Percentiles rank a stretch among this genome's conserved stretches.
Conservation (phyloP, 441 rosid genomes). For the Melastoma candidum region DNA sequence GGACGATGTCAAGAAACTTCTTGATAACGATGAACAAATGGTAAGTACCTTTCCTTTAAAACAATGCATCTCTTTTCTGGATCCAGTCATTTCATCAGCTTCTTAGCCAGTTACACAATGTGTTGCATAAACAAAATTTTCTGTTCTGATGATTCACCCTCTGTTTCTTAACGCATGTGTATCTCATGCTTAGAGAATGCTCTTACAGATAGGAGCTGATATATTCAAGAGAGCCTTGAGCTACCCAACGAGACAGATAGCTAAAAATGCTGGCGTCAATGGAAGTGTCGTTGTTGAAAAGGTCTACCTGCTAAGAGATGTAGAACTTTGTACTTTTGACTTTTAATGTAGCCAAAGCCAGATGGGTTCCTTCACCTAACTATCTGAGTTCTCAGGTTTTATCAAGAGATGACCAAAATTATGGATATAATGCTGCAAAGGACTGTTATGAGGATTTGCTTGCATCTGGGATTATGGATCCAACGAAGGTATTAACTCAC, state of each 20-base stretch:
- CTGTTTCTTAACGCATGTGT: neutral
- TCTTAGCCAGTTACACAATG: no score
- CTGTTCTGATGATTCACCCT: neutral
- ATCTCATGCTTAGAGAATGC: conserved; percentile 1
- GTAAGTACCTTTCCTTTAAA: conserved; percentile 15
- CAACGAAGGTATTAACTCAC: conserved; percentile 48
- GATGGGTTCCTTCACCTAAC: neutral
- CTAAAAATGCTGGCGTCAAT: conserved; percentile 76
- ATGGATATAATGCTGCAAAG: conserved; percentile 81
- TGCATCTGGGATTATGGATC: conserved; percentile 75
- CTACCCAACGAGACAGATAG: conserved; percentile 65
- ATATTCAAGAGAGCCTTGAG: conserved; percentile 68
- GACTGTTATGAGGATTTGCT: conserved; percentile 64
- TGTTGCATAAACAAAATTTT: neutral
- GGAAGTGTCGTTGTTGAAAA: conserved; percentile 65
- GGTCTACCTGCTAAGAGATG: conserved; percentile 25
- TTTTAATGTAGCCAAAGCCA: neutral
- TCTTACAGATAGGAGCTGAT: conserved; percentile 70
- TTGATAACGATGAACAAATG: conserved; percentile 79
- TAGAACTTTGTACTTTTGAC: neutral
- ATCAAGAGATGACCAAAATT: conserved; percentile 31
- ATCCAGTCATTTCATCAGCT: no score
- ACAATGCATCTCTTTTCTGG: neutral
- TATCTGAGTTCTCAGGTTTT: conserved; percentile 32
- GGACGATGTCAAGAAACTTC: conserved; percentile 43